Conservation (phyloP, 192 early-diverging fungal species). For the Podila epigama region DNA sequence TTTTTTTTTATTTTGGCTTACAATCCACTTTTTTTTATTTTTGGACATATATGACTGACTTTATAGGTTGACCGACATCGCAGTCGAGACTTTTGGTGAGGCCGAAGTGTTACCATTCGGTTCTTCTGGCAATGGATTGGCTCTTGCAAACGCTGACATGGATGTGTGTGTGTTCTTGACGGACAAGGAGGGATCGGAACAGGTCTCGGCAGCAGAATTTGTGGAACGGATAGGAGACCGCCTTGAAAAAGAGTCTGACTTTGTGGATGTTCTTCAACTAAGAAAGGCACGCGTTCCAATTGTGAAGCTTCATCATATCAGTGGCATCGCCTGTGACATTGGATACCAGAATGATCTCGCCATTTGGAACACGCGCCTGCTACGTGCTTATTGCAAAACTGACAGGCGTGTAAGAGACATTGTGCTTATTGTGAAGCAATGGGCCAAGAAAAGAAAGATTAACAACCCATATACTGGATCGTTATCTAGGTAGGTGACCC, state of each 20-base stretch:
- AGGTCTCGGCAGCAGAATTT: slow-evolving; percentile 44
- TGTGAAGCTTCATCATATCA: slow-evolving; percentile 45
- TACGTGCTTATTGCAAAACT: slow-evolving; percentile 39
- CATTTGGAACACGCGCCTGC: slow-evolving; percentile 50
- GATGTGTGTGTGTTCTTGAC: slow-evolving; percentile 44
- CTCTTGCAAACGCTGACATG: slow-evolving; percentile 43
- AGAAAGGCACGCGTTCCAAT: slow-evolving; percentile 41
- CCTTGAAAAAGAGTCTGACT: slow-evolving; percentile 29
- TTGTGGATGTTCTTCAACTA: slow-evolving; percentile 37
- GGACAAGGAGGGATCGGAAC: slow-evolving; percentile 6
- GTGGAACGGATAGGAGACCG: slow-evolving; percentile 49
- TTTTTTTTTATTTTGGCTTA: not conserved
- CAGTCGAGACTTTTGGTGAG: slow-evolving; percentile 31
- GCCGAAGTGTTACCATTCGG: slow-evolving; percentile 43
- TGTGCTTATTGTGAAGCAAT: slow-evolving; percentile 46
- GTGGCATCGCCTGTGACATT: slow-evolving; percentile 48
- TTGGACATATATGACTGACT: not conserved
- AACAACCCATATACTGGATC: slow-evolving; percentile 48
- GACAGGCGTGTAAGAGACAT: slow-evolving; percentile 47
- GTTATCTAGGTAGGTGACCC: slow-evolving; percentile 24
- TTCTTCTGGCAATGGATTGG: slow-evolving; percentile 38
- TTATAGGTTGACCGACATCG: slow-evolving; percentile 27
- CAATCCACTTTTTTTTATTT: not conserved
- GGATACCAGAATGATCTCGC: slow-evolving; percentile 47
- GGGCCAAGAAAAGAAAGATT: slow-evolving; percentile 49